Base-by-base conservation (phyloP, 352 stramenopile species). In the Globisporangium abappressorium region DNA sequence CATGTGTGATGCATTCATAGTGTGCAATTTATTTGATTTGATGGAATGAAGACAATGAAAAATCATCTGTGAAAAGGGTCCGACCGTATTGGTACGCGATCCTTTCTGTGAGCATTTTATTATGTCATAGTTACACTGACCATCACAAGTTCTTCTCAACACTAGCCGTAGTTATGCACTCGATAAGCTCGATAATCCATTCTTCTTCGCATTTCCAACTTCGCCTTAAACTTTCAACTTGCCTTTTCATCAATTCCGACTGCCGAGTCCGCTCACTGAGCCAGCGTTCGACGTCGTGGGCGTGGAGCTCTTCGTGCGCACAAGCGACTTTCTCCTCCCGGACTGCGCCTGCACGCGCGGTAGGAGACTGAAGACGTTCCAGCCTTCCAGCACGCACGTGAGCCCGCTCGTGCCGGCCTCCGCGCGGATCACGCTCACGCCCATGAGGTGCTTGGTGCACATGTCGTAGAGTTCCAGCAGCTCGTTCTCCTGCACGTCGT, bases 61-160 rank as follows among this genome's bases (percentile, higher is more conserved):
- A 64, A 28, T 71, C 70, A 70, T 58, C n/a, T 3, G 78, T 80
- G 78, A 85, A 80, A 83, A 75, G 69, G 68, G 43, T 70, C 74
- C 76, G 62, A 62, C 76, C 74, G 78, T 85, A 73, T 83, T 80
- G 78, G 78, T 72, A 46, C 71, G 74, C 72, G 62, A 66, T 71
- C 62, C 72, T 57, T 85, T 85, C 72, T 80, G 72, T 85, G 78
- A 85, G 76, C 76, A 78, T 57, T n/a, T 75, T 79, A 70, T 77
- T 84, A 81, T 87, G 79, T 87, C 79, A 87, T 87, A 87, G 79
- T 87, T 87, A 87, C 79, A 87, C 79, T 87, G 79, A 87, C 79
- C 79, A 87, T 87, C 70, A 62, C 65, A 69, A 69, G n/a, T 56
- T n/a, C 1, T 22, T 43, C 8, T 22, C 43, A 49, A 9, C 43